Percentiles rank a stretch among this genome's conserved stretches.
Conservation (phyloP, 164 flowering plant species). For the Umbilicus rupestris region DNA sequence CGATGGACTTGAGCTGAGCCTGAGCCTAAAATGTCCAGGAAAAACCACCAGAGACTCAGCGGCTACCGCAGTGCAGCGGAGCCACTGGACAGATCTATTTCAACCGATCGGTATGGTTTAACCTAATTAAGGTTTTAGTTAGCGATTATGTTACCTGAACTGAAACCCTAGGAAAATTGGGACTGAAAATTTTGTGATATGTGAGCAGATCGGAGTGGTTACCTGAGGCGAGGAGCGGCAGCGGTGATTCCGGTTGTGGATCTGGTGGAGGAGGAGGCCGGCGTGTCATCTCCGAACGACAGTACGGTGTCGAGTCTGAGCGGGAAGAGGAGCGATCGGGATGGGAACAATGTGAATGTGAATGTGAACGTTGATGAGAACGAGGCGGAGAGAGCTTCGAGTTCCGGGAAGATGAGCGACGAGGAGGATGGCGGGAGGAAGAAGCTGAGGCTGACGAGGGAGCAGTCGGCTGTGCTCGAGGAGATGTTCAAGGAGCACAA, state of each 20-base stretch:
- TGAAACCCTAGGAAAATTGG: conserved; percentile 3
- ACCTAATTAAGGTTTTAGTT: neutral
- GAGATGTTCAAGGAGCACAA: conserved; percentile 89
- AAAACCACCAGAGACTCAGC: neutral
- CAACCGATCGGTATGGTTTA: neutral
- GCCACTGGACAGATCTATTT: neutral
- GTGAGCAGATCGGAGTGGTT: neutral
- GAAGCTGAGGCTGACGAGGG: conserved; percentile 76
- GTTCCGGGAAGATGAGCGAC: conserved; percentile 56
- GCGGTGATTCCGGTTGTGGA: conserved; percentile 8
- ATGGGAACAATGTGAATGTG: conserved; percentile 15
- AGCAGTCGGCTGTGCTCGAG: conserved; percentile 90
- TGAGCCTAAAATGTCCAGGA: conserved; percentile 28
- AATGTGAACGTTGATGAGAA: conserved; percentile 12
- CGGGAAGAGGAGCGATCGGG: conserved; percentile 55
- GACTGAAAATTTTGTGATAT: neutral
- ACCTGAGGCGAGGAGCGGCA: conserved; percentile 6
- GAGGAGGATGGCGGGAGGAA: conserved; percentile 76
- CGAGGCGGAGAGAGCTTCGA: conserved; percentile 27
- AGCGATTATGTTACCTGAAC: neutral
- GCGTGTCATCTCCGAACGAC: conserved; percentile 72
- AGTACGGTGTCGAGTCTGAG: conserved; percentile 56
- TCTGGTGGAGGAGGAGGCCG: conserved; percentile 52
- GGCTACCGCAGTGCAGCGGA: conserved; percentile 8
- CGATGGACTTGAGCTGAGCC: conserved; percentile 32